Conservation (phyloP, 2,329 filamentous ascomycete genomes). For the Penicillium sclerotigenum region DNA sequence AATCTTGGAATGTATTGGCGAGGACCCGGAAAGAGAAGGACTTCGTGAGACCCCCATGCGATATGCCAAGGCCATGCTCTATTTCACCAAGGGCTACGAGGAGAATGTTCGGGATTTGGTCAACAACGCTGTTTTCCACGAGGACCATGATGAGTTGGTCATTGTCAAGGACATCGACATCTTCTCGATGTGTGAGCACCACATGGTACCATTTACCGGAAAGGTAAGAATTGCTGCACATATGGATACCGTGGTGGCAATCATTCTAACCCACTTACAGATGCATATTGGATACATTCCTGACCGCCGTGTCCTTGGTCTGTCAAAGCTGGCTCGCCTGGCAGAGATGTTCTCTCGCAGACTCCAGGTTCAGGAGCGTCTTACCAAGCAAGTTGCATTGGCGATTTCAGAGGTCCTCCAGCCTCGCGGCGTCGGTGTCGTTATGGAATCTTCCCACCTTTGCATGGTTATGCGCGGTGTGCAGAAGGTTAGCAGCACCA, state of each 20-base stretch:
- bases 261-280: slow-evolving; percentile 45
- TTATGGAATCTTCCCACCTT: slow-evolving; percentile 94
- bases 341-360: slow-evolving; percentile 95
- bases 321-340: slow-evolving; percentile 92
- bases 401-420: slow-evolving; percentile 90
- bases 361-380: slow-evolving; percentile 90
- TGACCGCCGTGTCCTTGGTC: slow-evolving; percentile 81
- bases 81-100: slow-evolving; percentile 95
- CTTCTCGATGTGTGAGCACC: slow-evolving; percentile 92
- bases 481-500: slow-evolving; percentile 80
- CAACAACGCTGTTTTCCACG: slow-evolving; percentile 91
- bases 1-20: slow-evolving; percentile 63
- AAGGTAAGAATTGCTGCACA: slow-evolving; percentile 60
- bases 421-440: slow-evolving; percentile 91
- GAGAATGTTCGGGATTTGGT: slow-evolving; percentile 89
- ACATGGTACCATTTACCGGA: slow-evolving; percentile 92
- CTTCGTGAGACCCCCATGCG: slow-evolving; percentile 69
- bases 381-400: slow-evolving; percentile 93
- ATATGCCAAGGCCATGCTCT: slow-evolving; percentile 93
- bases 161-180: slow-evolving; percentile 98
- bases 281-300: slow-evolving; percentile 99
- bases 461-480: slow-evolving; percentile 99
- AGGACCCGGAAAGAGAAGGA: slow-evolving; percentile 63
- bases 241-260: neutral
- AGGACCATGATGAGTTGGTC: slow-evolving; percentile 94